phyloP scores from a whole-genome alignment of 768 basidiomycete genomes.

The Albatrellus ellisii region DNA sequence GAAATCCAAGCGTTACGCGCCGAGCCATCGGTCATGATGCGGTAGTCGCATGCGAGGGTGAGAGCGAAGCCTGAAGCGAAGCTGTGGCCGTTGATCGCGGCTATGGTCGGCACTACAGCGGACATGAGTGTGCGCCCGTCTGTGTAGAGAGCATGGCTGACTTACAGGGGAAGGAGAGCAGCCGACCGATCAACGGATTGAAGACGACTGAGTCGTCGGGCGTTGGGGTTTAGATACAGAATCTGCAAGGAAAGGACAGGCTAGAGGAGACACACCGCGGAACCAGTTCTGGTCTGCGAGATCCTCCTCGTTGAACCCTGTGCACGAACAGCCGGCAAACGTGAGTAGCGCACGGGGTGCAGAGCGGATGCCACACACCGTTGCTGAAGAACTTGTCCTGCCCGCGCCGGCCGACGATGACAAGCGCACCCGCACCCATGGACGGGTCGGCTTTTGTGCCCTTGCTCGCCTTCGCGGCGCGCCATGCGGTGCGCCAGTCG shows the following conservation, averaged over 20 bases:
- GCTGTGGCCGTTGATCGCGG: conserved; percentile 75
- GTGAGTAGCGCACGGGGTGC: too few relatives aligned
- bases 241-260: not conserved
- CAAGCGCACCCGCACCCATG: conserved; percentile 52
- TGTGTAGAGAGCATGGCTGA: conserved; percentile 1
- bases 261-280: too few relatives aligned
- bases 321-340: not conserved
- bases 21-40: conserved; percentile 76
- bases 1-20: conserved; percentile 76
- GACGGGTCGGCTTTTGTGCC: conserved; percentile 8
- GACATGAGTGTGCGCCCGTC: not conserved
- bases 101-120: conserved; percentile 55
- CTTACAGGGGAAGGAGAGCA: conserved; percentile 70
- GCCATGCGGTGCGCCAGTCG: conserved; percentile 49
- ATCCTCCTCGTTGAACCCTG: conserved; percentile 49
- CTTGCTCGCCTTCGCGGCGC: conserved; percentile 18
- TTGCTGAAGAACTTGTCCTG: conserved; percentile 90
- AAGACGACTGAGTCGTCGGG: conserved; percentile 28
- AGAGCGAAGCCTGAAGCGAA: conserved; percentile 80
- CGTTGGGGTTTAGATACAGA: too few relatives aligned
- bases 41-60: conserved; percentile 74
- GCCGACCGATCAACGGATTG: conserved; percentile 55
- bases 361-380: conserved; percentile 33
- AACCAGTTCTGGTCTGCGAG: not conserved
- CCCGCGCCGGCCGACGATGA: conserved; percentile 59